These are phyloP conservation scores for Hemileccinum impolitum DNA, from an alignment of 768 basidiomycete genomes.

Conservation along the genomic window DNA sequence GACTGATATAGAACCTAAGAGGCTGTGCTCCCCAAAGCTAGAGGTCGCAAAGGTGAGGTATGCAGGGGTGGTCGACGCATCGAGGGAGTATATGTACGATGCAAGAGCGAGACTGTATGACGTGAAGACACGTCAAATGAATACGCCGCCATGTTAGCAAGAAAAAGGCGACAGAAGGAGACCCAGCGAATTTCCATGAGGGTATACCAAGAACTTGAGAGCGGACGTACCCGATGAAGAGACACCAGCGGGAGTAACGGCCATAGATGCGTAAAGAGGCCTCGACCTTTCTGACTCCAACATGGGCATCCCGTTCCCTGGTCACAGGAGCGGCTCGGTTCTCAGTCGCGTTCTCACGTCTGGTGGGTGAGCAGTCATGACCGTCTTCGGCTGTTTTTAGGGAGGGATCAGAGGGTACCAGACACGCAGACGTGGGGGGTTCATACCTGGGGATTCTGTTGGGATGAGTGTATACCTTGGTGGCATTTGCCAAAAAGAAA, in stretches of 20 bases:
- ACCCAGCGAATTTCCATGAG: neutral
- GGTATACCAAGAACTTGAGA: neutral
- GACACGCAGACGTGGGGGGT: neutral
- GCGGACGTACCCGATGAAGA: conserved; percentile 52
- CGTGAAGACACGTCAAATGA: neutral
- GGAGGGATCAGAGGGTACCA: neutral
- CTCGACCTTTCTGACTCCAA: conserved; percentile 47
- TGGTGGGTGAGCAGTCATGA: neutral
- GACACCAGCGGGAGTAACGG: conserved; percentile 52
- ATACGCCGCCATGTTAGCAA: neutral
- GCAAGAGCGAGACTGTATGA: conserved; percentile 53
- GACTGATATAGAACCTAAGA: conserved; percentile 52
- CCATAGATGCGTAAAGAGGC: conserved; percentile 51
- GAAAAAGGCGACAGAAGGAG: too few species aligned
- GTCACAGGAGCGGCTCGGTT: neutral
- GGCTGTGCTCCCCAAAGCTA: conserved; percentile 49
- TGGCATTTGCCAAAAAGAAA: conserved; percentile 10
- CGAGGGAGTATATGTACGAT: conserved; percentile 75
- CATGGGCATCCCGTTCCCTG: conserved; percentile 27
- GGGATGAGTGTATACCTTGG: conserved; percentile 18
- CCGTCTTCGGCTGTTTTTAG: conserved; percentile 3
- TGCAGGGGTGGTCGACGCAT: conserved; percentile 62
- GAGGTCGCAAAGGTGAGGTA: conserved; percentile 61
- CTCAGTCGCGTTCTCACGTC: neutral
- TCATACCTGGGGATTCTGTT: conserved; percentile 13